phyloP scores from a whole-genome alignment of 805 yeast genomes.

The Zygotorulaspora florentina region DNA sequence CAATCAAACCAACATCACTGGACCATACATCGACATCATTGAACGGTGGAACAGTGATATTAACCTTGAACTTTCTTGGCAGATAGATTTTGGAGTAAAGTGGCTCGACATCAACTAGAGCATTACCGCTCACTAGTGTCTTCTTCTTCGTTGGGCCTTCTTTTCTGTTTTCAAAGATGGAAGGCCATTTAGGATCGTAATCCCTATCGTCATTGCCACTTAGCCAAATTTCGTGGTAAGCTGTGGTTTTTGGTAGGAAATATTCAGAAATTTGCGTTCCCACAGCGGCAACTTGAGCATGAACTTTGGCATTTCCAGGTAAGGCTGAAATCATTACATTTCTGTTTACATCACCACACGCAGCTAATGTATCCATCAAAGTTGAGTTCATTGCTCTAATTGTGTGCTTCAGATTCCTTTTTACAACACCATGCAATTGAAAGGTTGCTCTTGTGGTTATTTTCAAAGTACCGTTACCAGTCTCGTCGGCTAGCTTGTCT shows the following conservation, averaged over 20 bases:
- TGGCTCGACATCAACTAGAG: constrained; percentile 80
- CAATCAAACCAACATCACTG: constrained; percentile 88
- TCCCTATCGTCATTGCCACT: constrained; percentile 78
- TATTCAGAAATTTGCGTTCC: constrained; percentile 72
- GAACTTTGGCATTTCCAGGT: constrained; percentile 79
- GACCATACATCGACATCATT: constrained; percentile 97
- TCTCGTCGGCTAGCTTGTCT: constrained; percentile 72
- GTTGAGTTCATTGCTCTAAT: constrained; percentile 90
- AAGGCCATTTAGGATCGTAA: constrained; percentile 55
- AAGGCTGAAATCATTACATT: constrained; percentile 91
- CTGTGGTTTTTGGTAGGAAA: constrained; percentile 85
- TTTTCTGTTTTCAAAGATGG: constrained; percentile 58
- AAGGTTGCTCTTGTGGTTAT: constrained; percentile 95
- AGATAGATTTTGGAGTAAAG: constrained; percentile 79
- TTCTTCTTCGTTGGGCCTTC: constrained; percentile 79
- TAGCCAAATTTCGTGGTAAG: constrained; percentile 96
- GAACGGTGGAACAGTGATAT: constrained; percentile 91
- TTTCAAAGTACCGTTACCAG: constrained; percentile 92
- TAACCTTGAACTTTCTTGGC: constrained; percentile 94
- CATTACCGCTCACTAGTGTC: constrained; percentile 80
- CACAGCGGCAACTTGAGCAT: constrained; percentile 61
- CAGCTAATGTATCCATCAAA: constrained; percentile 91
- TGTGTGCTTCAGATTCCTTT: constrained; percentile 82
- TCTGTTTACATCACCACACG: constrained; percentile 98
- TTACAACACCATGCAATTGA: constrained; percentile 93